Conservation (phyloP, 148 eudicot genomes). For the Nepenthes gracilis region DNA sequence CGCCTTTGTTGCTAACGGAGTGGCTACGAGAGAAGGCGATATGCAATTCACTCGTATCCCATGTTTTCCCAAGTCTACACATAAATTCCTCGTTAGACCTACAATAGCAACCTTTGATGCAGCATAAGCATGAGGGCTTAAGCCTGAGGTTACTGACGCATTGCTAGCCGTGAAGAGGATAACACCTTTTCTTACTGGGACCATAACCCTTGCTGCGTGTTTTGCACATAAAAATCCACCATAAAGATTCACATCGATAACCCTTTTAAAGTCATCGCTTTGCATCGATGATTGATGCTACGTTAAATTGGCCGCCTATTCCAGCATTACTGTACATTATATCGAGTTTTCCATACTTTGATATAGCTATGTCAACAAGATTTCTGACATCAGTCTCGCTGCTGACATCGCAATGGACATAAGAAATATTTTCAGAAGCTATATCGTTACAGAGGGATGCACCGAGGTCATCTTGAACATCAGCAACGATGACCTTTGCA, state of each 20-base stretch:
- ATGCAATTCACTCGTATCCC: no score
- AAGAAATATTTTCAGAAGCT: neutral
- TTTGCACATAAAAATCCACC: conserved; percentile 6
- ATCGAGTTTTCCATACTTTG: conserved; percentile 9
- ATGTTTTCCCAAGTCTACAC: neutral
- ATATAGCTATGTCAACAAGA: no score
- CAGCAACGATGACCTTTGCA: conserved; percentile 8
- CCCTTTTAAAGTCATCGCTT: conserved; percentile 15
- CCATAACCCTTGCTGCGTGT: conserved; percentile 25
- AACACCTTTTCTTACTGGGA: conserved; percentile 16
- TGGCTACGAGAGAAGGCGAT: conserved; percentile 1
- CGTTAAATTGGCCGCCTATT: conserved; percentile 11
- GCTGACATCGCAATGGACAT: neutral
- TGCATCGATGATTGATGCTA: conserved; percentile 6
- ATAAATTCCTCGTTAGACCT: conserved; percentile 13
- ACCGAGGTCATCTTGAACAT: conserved; percentile 8
- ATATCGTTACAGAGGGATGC: conserved; percentile 3
- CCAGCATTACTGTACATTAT: conserved; percentile 40
- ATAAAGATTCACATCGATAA: conserved; percentile 18
- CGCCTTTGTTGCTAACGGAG: conserved; percentile 5
- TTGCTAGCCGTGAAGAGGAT: conserved; percentile 23
- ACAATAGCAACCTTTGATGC: conserved; percentile 8
- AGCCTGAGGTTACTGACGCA: conserved; percentile 10
- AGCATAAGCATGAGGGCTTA: conserved; percentile 10
- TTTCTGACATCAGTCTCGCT: neutral